Conservation (phyloP, 331 rosid genomes). For the Acacia concinna region DNA sequence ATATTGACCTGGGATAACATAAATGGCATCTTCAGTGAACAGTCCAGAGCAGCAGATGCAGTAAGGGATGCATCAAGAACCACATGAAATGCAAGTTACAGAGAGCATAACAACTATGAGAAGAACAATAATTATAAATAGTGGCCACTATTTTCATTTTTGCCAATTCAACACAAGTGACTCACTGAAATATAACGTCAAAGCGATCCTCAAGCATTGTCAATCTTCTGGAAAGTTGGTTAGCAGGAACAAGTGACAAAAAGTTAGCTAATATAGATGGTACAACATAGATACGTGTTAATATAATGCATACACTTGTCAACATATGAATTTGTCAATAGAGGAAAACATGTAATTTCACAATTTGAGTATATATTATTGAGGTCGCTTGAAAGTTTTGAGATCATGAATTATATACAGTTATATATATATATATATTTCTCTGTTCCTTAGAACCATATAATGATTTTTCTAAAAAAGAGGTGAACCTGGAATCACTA, state of each 20-base stretch:
- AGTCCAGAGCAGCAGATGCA: slow-evolving; percentile 93
- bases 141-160: neutral
- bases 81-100: slow-evolving; percentile 36
- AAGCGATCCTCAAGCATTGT: slow-evolving; percentile 79
- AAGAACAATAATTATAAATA: slow-evolving; percentile 13
- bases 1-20: slow-evolving; percentile 75
- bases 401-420: too few relatives aligned
- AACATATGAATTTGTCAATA: too few relatives aligned
- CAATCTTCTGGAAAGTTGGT: slow-evolving; percentile 67
- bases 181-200: slow-evolving; percentile 90
- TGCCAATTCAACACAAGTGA: too few relatives aligned
- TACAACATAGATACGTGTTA: neutral
- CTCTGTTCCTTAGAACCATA: too few relatives aligned
- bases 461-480: too few relatives aligned
- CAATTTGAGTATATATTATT: too few relatives aligned
- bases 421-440: too few relatives aligned
- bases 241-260: neutral
- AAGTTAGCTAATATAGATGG: slow-evolving; percentile 19
- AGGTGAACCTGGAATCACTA: too few relatives aligned
- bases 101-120: slow-evolving; percentile 8
- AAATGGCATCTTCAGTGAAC: slow-evolving; percentile 93
- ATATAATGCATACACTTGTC: too few relatives aligned
- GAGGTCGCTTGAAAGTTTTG: too few relatives aligned
- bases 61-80: slow-evolving; percentile 77
- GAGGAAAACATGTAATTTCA: too few relatives aligned